Percentiles rank a stretch among this genome's conserved stretches.
These are phyloP conservation scores for Lumnitzera littorea DNA, from an alignment of 345 rosid genomes.

Conservation along the genomic window DNA sequence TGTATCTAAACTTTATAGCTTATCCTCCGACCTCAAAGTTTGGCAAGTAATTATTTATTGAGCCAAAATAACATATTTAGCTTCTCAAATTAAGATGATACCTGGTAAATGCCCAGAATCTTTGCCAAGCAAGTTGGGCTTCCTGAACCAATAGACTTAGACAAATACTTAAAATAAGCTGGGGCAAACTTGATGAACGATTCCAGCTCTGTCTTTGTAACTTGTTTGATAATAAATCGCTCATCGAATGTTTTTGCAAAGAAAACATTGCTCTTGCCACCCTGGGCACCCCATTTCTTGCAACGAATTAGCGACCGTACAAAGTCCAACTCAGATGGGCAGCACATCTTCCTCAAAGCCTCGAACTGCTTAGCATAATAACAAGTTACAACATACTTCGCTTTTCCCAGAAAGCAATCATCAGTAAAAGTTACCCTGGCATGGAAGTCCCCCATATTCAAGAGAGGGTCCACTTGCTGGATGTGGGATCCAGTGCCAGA, in stretches of 20 bases:
- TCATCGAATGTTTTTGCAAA: slow-evolving; percentile 96
- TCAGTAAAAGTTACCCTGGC: slow-evolving; percentile 66
- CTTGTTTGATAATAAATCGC: slow-evolving; percentile 92
- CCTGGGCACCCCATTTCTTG: slow-evolving; percentile 99
- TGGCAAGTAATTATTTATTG: not conserved
- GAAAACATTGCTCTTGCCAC: slow-evolving; percentile 98
- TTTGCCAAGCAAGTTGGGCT: slow-evolving; percentile 94
- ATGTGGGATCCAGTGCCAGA: slow-evolving; percentile 31
- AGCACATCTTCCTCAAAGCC: slow-evolving; percentile 77
- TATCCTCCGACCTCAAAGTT: too few species aligned
- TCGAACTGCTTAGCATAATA: slow-evolving; percentile 83
- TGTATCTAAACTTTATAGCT: too few species aligned
- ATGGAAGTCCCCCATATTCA: slow-evolving; percentile 56
- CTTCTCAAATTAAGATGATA: slow-evolving; percentile 18
- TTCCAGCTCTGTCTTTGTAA: slow-evolving; percentile 91
- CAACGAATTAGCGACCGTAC: slow-evolving; percentile 91
- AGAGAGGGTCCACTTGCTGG: slow-evolving; percentile 47
- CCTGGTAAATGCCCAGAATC: slow-evolving; percentile 96
- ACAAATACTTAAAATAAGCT: slow-evolving; percentile 70
- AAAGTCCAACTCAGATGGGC: slow-evolving; percentile 81
- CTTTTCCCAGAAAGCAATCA: slow-evolving; percentile 70
- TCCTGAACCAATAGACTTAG: slow-evolving; percentile 63
- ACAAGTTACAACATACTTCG: slow-evolving; percentile 72
- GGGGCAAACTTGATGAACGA: slow-evolving; percentile 92
- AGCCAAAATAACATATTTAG: not conserved